Percentiles rank a stretch among this genome's conserved stretches.
Conservation (phyloP, 495 filamentous ascomycete genomes). For the Daldinia decipiens region DNA sequence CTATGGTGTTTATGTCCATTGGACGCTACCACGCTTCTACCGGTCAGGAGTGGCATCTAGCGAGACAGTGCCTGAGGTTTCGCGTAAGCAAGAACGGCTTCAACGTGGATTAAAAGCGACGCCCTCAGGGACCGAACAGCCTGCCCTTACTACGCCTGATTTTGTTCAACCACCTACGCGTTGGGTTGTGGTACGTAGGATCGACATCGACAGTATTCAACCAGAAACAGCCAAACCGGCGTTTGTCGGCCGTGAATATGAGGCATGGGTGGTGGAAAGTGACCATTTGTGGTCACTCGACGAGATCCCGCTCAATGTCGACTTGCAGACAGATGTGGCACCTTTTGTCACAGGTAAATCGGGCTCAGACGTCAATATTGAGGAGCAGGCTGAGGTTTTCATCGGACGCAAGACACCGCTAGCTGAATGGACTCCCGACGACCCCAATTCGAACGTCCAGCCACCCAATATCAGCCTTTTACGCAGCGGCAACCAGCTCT, state of each 20-base stretch:
- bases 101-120: slow-evolving; percentile 11
- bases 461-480: slow-evolving; percentile 49
- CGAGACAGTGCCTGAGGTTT: slow-evolving; percentile 3
- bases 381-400: slow-evolving; percentile 62
- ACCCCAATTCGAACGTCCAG: slow-evolving; percentile 8
- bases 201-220: slow-evolving; percentile 38
- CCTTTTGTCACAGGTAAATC: slow-evolving; percentile 52
- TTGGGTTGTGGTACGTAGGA: slow-evolving; percentile 57
- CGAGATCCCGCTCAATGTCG: slow-evolving; percentile 43
- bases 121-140: not conserved
- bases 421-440: slow-evolving; percentile 39
- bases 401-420: slow-evolving; percentile 54
- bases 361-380: slow-evolving; percentile 34
- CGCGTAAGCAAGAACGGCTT: slow-evolving; percentile 7
- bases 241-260: slow-evolving; percentile 27
- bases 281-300: slow-evolving; percentile 53
- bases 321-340: slow-evolving; percentile 61
- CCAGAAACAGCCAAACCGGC: not conserved
- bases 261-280: slow-evolving; percentile 63
- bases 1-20: slow-evolving; percentile 64
- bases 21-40: slow-evolving; percentile 61
- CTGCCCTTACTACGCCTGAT: slow-evolving; percentile 38
- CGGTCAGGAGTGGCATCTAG: slow-evolving; percentile 46
- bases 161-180: slow-evolving; percentile 52
- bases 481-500: slow-evolving; percentile 57